Evolutionary conservation across 2,329 filamentous ascomycete species (phyloP), one percentile per base, ranked within the genome.

Genomic region (Aspergillus pseudonomiae): DNA sequence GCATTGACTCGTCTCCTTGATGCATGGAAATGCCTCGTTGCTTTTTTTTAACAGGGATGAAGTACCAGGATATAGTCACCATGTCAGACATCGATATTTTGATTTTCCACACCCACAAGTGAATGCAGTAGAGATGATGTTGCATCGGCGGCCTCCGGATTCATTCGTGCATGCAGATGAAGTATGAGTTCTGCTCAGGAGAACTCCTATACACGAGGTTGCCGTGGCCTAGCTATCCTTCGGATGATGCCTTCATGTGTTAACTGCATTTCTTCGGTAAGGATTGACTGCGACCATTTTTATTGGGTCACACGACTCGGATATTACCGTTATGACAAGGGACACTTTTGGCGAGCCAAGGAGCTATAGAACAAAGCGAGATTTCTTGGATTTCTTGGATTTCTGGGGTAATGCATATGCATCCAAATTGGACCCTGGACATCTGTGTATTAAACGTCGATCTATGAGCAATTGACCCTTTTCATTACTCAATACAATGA

Each of bases 381-480:
- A 21, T 36, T 34, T 36, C 52, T 54, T 54, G 52, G 52, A 24
- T 34, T 54, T 54, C 52, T 36, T 54, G 52, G 52, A 24, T 34
- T 54, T 54, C 52, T 36, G 32, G 52, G 32, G 52, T 34, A 54
- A 54, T 36, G 19, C 30, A 36, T 30, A 24, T 21, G 30, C 28
- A 54, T 54, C 32, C 28, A 21, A 36, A 36, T 26, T 34, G 32
- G 19, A 36, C 30, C 30, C 52, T 36, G 16, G 19, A 45, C 28
- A 34, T 43, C 12, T 48, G 9, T 32, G 10, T 21, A 10, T 28
- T 45, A 16, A 32, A 32, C n/a, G 36, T 43, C 56, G 28, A 58
- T 43, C 56, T 3, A 48, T 19, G 41, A n/a, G 10, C 28, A n/a
- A 32, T 45, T 43, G 16, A n/a, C 24, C 19, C 26, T 58, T 48